These are phyloP conservation scores for Saccharomyces hybrid DNA, from an alignment of 1,139 yeast genomes.

Conservation along the genomic window DNA sequence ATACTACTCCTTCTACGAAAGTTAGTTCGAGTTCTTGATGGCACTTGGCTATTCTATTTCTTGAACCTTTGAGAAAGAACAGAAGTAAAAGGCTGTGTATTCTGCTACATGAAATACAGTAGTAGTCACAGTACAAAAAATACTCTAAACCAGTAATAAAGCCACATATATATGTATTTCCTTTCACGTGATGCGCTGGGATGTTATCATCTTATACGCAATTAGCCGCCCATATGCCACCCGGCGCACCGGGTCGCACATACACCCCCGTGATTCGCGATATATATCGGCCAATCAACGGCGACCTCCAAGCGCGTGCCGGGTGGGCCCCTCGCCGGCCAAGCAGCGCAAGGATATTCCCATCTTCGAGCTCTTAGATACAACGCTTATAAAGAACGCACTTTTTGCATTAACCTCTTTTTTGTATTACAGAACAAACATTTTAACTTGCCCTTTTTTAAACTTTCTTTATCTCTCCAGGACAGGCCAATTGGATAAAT, in stretches of 20 bases:
- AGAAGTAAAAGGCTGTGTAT: no score
- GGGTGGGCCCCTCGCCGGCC: conserved; percentile 1
- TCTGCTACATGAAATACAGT: no score
- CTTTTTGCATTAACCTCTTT: neutral
- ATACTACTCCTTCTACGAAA: no score
- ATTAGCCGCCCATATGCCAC: neutral
- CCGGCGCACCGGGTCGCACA: neutral
- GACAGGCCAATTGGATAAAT: conserved; percentile 1
- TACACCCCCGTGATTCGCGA: neutral
- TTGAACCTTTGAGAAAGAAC: no score
- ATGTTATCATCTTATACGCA: neutral
- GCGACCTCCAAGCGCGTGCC: conserved; percentile 1
- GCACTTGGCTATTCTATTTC: no score
- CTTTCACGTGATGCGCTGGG: neutral
- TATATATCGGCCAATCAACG: neutral
- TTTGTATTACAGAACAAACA: neutral
- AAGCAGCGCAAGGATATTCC: neutral
- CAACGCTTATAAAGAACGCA: neutral
- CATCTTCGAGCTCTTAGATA: neutral
- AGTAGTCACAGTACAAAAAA: no score
- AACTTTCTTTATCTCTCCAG: neutral
- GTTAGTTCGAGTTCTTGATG: no score
- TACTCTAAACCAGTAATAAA: neutral
- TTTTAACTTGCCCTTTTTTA: neutral
- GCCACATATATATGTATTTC: neutral